Conservation (phyloP, 1,139 yeast genomes). For the Yarrowia galli region DNA sequence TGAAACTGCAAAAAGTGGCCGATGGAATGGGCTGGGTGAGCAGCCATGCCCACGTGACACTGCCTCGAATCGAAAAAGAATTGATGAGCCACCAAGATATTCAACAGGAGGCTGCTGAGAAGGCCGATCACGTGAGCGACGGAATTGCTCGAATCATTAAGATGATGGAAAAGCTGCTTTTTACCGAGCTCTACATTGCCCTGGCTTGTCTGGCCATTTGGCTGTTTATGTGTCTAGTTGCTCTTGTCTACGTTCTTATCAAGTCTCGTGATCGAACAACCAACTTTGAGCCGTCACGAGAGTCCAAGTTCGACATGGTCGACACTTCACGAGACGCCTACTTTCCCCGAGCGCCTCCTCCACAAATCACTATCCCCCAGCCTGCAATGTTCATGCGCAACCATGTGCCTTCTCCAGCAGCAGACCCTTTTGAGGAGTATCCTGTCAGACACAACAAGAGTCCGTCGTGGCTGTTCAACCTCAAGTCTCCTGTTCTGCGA, state of each 20-base stretch:
- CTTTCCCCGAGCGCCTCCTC: background rate
- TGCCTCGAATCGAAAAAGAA: slow-evolving; percentile 59
- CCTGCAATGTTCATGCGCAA: slow-evolving; percentile 17
- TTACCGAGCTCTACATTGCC: slow-evolving; percentile 9
- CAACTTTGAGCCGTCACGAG: background rate
- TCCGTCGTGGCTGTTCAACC: slow-evolving; percentile 25
- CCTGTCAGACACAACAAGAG: background rate
- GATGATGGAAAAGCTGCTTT: slow-evolving; percentile 1
- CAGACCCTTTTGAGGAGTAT: slow-evolving; percentile 7
- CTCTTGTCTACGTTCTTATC: background rate
- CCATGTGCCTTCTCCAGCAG: slow-evolving; percentile 1
- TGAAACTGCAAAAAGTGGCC: slow-evolving; percentile 70
- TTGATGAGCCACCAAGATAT: background rate
- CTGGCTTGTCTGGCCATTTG: slow-evolving; percentile 2
- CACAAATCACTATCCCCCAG: slow-evolving; percentile 4
- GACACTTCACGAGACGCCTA: background rate
- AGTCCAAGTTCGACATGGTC: background rate
- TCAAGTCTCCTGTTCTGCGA: slow-evolving; percentile 3
- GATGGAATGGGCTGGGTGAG: slow-evolving; percentile 82
- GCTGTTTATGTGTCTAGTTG: slow-evolving; percentile 7
- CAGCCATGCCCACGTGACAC: slow-evolving; percentile 62
- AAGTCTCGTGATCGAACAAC: background rate
- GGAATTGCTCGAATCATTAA: background rate
- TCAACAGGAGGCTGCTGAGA: background rate
- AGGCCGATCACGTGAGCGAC: slow-evolving; percentile 14